Conservation (phyloP, 371 early-diverging fungal species). For the Rhizopus sp. region DNA sequence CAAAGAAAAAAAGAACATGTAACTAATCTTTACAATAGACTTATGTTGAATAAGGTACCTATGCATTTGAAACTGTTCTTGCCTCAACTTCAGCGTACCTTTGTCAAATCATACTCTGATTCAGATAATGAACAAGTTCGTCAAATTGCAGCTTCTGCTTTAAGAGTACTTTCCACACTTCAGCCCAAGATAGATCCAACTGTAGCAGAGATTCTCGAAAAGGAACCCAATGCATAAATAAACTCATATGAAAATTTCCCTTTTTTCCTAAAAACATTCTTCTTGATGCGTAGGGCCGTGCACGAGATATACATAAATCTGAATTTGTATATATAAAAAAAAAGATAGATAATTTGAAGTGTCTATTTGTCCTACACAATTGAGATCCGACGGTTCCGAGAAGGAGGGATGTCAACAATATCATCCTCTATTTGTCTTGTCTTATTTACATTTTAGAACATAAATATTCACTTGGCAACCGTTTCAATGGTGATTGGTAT, state of each 20-base stretch:
- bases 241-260: too few species aligned
- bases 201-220: conserved; percentile 28
- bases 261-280: too few species aligned
- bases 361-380: not conserved
- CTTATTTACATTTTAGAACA: too few species aligned
- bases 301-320: too few species aligned
- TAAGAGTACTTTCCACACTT: conserved; percentile 42
- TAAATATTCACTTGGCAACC: too few species aligned
- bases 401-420: too few species aligned
- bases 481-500: too few species aligned
- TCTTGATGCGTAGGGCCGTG: not conserved
- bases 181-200: conserved; percentile 30
- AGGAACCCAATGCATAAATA: conserved; percentile 4
- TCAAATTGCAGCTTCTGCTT: conserved; percentile 78
- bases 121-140: conserved; percentile 70
- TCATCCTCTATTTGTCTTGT: too few species aligned
- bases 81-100: conserved; percentile 97
- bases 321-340: too few species aligned
- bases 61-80: conserved; percentile 92
- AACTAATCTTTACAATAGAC: conserved; percentile 28
- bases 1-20: conserved; percentile 4
- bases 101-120: conserved; percentile 89
- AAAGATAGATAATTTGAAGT: not conserved
- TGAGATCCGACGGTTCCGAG: not conserved
- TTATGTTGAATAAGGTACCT: conserved; percentile 81